Conservation (phyloP, 1,284 basidiomycete genomes). For the Flammula alnicola region DNA sequence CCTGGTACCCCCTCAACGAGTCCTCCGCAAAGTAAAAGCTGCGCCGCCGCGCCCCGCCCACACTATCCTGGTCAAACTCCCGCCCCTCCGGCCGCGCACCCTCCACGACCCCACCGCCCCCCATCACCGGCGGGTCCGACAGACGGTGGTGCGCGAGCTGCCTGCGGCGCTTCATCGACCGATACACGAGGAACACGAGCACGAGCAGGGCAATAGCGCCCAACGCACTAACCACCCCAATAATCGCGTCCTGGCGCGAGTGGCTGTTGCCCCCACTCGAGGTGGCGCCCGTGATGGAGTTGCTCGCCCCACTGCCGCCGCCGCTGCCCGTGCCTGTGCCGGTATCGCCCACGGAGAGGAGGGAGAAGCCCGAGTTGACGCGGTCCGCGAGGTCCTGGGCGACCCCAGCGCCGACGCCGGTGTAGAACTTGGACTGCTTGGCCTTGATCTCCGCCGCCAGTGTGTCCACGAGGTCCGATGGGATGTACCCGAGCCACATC, state of each 20-base stretch:
- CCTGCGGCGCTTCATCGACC: constrained; percentile 60
- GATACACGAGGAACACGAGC: constrained; percentile 64
- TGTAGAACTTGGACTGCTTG: constrained; percentile 65
- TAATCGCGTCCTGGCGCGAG: constrained; percentile 77
- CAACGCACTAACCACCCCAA: constrained; percentile 77
- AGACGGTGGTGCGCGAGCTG: constrained; percentile 68
- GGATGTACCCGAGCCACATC: constrained; percentile 65
- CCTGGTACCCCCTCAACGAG: constrained; percentile 63
- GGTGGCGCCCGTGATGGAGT: constrained; percentile 25
- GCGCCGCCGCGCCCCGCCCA: constrained; percentile 70
- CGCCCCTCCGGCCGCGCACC: constrained; percentile 60
- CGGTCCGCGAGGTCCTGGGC: constrained; percentile 56
- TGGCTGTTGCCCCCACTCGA: constrained; percentile 36
- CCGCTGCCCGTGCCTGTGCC: constrained; percentile 24
- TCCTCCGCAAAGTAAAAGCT: constrained; percentile 87
- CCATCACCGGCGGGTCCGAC: constrained; percentile 46
- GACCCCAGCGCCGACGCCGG: constrained; percentile 39
- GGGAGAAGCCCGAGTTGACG: constrained; percentile 61
- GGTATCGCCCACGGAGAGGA: constrained; percentile 47
- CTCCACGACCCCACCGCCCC: constrained; percentile 30
- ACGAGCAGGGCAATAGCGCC: constrained; percentile 73
- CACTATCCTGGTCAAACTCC: constrained; percentile 74
- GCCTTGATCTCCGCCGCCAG: constrained; percentile 62
- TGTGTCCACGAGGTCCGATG: constrained; percentile 45
- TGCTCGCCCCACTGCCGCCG: constrained; percentile 2